These are phyloP conservation scores for Lathyrus oleraceus DNA, from an alignment of 306 rosid genomes.

Conservation along the genomic window DNA sequence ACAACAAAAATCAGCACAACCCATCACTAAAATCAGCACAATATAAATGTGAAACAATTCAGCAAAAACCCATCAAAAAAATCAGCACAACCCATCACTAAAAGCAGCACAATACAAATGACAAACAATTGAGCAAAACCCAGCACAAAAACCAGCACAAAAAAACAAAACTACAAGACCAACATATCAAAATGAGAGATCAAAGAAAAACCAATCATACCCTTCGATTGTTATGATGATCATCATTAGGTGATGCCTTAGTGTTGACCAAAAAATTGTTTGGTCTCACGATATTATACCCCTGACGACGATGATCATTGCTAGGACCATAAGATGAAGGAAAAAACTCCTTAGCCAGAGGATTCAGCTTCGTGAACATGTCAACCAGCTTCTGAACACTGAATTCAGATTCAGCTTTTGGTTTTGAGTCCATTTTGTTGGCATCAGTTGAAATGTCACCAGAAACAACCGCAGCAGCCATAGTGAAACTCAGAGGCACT, in stretches of 20 bases:
- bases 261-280: constrained; percentile 47
- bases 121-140: constrained; percentile 16
- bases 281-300: constrained; percentile 49
- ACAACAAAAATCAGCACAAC: constrained; percentile 14
- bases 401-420: constrained; percentile 67
- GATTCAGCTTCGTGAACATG: constrained; percentile 92
- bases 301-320: constrained; percentile 47
- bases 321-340: constrained; percentile 66
- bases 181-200: constrained; percentile 24
- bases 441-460: constrained; percentile 81
- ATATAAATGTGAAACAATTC: background rate
- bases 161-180: background rate
- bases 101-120: background rate
- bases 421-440: constrained; percentile 67
- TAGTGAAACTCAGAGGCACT: constrained; percentile 46
- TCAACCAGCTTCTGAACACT: constrained; percentile 88
- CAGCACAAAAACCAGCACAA: background rate
- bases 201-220: constrained; percentile 53
- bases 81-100: background rate
- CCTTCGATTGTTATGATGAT: constrained; percentile 63
- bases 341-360: constrained; percentile 83
- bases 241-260: constrained; percentile 58
- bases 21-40: constrained; percentile 7
- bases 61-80: constrained; percentile 28
- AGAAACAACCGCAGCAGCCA: constrained; percentile 96